Percentiles rank a stretch among this genome's conserved stretches.
phyloP scores from a whole-genome alignment of 2,329 filamentous ascomycete genomes.

The Alternaria alternata region DNA sequence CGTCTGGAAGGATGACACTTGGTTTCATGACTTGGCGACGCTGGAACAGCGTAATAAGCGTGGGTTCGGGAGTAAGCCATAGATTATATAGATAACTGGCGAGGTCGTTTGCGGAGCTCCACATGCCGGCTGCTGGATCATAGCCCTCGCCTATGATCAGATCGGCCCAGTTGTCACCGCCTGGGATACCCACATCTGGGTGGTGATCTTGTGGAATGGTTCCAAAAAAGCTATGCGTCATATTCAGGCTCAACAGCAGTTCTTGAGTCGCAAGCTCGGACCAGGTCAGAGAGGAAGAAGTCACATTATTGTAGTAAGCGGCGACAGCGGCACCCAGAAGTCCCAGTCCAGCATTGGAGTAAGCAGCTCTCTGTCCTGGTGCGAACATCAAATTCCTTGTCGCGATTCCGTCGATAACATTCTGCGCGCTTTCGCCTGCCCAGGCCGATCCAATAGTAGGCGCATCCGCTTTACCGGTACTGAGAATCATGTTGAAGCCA shows the following conservation, averaged over 20 bases:
- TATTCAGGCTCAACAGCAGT: conserved; percentile 34
- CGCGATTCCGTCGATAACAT: conserved; percentile 28
- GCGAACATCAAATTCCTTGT: conserved; percentile 39
- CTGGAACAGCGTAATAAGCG: conserved; percentile 35
- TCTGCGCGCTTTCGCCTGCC: conserved; percentile 29
- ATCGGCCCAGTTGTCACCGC: conserved; percentile 39
- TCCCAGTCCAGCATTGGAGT: conserved; percentile 42
- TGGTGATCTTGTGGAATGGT: conserved; percentile 28
- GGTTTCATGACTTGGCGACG: conserved; percentile 38
- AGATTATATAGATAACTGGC: conserved; percentile 33
- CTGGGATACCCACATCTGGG: conserved; percentile 33
- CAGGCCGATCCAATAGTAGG: conserved; percentile 37
- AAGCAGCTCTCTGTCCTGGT: conserved; percentile 39
- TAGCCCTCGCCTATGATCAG: conserved; percentile 40
- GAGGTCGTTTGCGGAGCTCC: conserved; percentile 43
- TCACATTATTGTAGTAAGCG: conserved; percentile 35
- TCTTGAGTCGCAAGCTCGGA: conserved; percentile 30
- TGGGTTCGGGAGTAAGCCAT: conserved; percentile 34
- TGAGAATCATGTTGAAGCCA: conserved; percentile 38
- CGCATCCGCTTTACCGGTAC: conserved; percentile 33
- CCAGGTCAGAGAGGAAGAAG: conserved; percentile 28
- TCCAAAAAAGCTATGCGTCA: conserved; percentile 40
- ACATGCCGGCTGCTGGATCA: conserved; percentile 44
- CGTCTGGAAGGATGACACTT: conserved; percentile 31
- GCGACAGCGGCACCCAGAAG: conserved; percentile 39